phyloP scores from a whole-genome alignment of 805 yeast species.

The Saccharomycopsis fibuligera region DNA sequence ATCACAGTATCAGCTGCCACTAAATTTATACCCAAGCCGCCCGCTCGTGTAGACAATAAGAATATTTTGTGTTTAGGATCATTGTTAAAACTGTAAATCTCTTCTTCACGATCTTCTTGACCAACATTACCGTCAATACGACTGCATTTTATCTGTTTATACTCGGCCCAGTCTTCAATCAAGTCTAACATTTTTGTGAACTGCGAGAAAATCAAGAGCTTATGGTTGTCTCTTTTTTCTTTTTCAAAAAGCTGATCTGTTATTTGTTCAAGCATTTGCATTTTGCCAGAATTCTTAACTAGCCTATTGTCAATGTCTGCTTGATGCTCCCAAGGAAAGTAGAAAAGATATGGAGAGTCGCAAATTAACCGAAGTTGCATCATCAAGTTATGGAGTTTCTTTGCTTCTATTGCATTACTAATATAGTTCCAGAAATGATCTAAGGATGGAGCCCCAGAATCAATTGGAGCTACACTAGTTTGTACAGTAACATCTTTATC shows the following conservation, averaged over 20 bases:
- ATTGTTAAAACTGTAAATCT: conserved; percentile 48
- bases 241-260: conserved; percentile 55
- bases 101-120: conserved; percentile 58
- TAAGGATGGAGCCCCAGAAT: background rate
- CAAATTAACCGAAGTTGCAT: conserved; percentile 85
- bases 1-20: conserved; percentile 86
- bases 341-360: conserved; percentile 78
- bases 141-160: conserved; percentile 39
- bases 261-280: conserved; percentile 38
- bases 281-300: conserved; percentile 61
- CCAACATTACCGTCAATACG: conserved; percentile 73
- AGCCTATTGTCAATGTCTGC: conserved; percentile 36
- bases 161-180: conserved; percentile 64
- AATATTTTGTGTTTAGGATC: conserved; percentile 43
- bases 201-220: conserved; percentile 79
- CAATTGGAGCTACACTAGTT: background rate
- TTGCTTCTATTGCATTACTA: conserved; percentile 38
- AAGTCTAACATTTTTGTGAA: conserved; percentile 80
- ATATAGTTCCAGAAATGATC: conserved; percentile 29
- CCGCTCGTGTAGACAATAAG: conserved; percentile 84
- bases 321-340: conserved; percentile 64
- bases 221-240: conserved; percentile 49
- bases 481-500: too few species aligned
- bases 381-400: conserved; percentile 57
- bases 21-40: conserved; percentile 87